phyloP scores from a whole-genome alignment of 1,284 basidiomycete genomes.

The Pyrrhoderma noxium region DNA sequence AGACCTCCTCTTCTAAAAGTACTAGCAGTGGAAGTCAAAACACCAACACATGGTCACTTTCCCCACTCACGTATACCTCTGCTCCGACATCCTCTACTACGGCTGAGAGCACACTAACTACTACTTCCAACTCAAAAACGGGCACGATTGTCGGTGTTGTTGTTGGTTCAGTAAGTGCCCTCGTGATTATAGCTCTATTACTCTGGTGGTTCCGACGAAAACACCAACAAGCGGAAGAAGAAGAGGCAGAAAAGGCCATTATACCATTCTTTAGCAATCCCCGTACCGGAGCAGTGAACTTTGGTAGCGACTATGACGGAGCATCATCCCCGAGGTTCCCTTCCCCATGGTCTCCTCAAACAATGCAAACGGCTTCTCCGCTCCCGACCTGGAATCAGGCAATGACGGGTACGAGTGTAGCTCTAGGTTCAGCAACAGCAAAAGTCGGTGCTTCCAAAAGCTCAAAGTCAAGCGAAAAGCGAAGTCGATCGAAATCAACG shows the following conservation, averaged over 20 bases:
- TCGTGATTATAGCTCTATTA: not conserved
- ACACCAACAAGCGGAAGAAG: not conserved
- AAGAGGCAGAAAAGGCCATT: slow-evolving; percentile 8
- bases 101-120: not conserved
- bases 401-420: too few relatives aligned
- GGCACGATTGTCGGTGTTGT: slow-evolving; percentile 8
- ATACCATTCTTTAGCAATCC: slow-evolving; percentile 8
- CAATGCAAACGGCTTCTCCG: too few relatives aligned
- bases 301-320: too few relatives aligned
- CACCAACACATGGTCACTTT: not conserved
- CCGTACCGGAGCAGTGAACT: too few relatives aligned
- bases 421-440: too few relatives aligned
- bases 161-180: slow-evolving; percentile 1
- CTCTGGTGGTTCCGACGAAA: not conserved
- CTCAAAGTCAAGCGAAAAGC: too few relatives aligned
- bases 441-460: too few relatives aligned
- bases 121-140: not conserved
- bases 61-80: not conserved
- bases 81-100: not conserved
- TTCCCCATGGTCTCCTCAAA: too few relatives aligned
- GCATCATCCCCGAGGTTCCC: too few relatives aligned
- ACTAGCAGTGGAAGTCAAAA: not conserved
- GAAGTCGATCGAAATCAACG: too few relatives aligned
- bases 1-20: not conserved
- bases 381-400: too few relatives aligned